Conservation (phyloP, 1,284 basidiomycete species). For the Irpex sp. region DNA sequence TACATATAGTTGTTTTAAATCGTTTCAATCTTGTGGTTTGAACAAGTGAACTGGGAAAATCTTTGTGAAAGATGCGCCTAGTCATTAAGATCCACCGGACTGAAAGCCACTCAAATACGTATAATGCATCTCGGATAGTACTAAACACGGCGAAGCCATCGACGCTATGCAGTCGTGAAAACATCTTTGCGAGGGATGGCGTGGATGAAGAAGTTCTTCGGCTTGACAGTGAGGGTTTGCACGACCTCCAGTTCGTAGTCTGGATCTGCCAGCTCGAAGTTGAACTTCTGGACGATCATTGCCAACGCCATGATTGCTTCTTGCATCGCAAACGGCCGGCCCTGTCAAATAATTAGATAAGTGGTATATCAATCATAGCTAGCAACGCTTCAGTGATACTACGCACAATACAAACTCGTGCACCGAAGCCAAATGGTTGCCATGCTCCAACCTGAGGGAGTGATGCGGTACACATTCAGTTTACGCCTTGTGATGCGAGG, state of each 20-base stretch:
- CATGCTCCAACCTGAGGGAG: constrained; percentile 35
- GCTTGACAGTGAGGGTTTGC: constrained; percentile 47
- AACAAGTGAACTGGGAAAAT: no score
- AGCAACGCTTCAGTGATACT: neutral
- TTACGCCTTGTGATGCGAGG: neutral
- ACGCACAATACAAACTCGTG: constrained; percentile 38
- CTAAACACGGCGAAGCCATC: no score
- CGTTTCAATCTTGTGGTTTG: no score
- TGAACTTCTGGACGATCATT: constrained; percentile 41
- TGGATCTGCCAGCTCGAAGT: constrained; percentile 39
- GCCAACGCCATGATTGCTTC: constrained; percentile 41
- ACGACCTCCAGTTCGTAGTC: constrained; percentile 40
- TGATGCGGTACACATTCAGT: neutral
- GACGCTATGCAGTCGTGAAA: neutral
- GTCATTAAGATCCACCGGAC: no score
- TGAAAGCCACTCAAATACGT: no score
- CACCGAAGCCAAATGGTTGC: constrained; percentile 43
- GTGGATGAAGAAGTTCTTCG: constrained; percentile 38
- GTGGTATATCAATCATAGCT: neutral
- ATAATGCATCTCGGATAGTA: no score
- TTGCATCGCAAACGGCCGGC: constrained; percentile 46
- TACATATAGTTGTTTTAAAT: no score
- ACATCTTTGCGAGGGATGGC: constrained; percentile 31
- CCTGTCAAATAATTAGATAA: constrained; percentile 14
- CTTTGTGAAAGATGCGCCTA: no score